Evolutionary conservation across 106 monocot species (phyloP).

Genomic region (Allium fistulosum): DNA sequence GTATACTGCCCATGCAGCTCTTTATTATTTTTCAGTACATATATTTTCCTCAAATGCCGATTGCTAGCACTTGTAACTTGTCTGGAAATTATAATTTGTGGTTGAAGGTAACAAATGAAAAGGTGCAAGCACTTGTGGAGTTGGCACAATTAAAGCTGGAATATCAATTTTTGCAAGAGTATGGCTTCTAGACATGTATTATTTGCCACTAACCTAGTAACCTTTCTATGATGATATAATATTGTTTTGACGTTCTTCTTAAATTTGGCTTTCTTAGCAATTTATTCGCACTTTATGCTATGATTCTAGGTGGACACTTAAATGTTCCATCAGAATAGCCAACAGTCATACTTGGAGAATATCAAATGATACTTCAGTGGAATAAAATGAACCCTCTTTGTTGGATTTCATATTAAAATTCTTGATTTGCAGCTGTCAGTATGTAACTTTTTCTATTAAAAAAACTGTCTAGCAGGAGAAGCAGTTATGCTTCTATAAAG

Average conservation of each 20-base stretch:
- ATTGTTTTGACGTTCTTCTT: neutral
- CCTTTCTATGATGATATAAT: neutral
- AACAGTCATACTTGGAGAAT: neutral
- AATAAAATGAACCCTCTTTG: neutral
- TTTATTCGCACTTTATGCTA: neutral
- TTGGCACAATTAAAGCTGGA: slow-evolving; percentile 58
- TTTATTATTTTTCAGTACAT: no score
- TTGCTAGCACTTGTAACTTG: no score
- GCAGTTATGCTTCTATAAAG: slow-evolving; percentile 31
- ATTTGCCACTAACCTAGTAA: neutral
- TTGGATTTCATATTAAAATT: neutral
- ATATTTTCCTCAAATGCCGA: no score
- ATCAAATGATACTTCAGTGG: neutral
- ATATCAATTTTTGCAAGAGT: slow-evolving; percentile 50
- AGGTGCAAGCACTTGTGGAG: slow-evolving; percentile 65
- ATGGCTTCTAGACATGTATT: slow-evolving; percentile 6
- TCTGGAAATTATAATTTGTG: neutral
- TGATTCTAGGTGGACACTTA: neutral
- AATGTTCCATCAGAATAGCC: neutral
- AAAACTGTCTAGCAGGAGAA: slow-evolving; percentile 1
- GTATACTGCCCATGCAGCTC: no score
- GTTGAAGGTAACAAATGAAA: slow-evolving; percentile 65
- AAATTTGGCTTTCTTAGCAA: neutral
- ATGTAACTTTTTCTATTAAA: neutral
- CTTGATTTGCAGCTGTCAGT: neutral